Evolutionary conservation across 2,329 filamentous ascomycete genomes (phyloP).

Genomic region (Pyrenophora tritici-repentis): DNA sequence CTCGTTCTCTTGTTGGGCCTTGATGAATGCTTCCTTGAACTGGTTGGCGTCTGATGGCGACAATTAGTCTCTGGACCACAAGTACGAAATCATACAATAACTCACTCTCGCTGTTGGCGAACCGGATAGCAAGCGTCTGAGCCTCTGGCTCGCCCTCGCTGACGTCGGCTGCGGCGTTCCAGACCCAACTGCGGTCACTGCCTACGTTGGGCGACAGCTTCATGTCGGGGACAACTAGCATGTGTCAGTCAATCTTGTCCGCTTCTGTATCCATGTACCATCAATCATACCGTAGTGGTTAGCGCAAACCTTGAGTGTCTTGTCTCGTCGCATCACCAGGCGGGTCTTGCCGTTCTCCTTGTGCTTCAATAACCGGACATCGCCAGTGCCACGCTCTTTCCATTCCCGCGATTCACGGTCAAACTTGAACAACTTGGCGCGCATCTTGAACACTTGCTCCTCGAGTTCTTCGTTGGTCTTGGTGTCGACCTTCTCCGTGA

Average conservation of each 20-base stretch:
- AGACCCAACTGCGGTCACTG: slow-evolving; percentile 98
- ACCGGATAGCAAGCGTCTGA: slow-evolving; percentile 93
- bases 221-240: slow-evolving; percentile 92
- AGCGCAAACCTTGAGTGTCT: slow-evolving; percentile 99
- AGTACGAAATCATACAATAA: slow-evolving; percentile 47
- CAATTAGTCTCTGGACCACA: slow-evolving; percentile 33
- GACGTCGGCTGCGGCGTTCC: slow-evolving; percentile 97
- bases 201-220: slow-evolving; percentile 98
- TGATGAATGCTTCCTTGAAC: slow-evolving; percentile 97
- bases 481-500: slow-evolving; percentile 95
- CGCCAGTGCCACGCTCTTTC: slow-evolving; percentile 98
- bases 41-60: slow-evolving; percentile 77
- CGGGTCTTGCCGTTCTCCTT: slow-evolving; percentile 98
- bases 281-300: slow-evolving; percentile 90
- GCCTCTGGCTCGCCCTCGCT: slow-evolving; percentile 98
- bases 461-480: slow-evolving; percentile 99
- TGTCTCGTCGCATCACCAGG: slow-evolving; percentile 97
- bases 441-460: slow-evolving; percentile 99
- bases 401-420: slow-evolving; percentile 89
- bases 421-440: slow-evolving; percentile 99
- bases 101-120: slow-evolving; percentile 94
- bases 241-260: slow-evolving; percentile 22
- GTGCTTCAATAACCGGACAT: slow-evolving; percentile 96
- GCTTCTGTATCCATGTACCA: slow-evolving; percentile 6
- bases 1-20: slow-evolving; percentile 96